Base-by-base conservation (phyloP, 805 yeast species). In the Yarrowia sp. region DNA sequence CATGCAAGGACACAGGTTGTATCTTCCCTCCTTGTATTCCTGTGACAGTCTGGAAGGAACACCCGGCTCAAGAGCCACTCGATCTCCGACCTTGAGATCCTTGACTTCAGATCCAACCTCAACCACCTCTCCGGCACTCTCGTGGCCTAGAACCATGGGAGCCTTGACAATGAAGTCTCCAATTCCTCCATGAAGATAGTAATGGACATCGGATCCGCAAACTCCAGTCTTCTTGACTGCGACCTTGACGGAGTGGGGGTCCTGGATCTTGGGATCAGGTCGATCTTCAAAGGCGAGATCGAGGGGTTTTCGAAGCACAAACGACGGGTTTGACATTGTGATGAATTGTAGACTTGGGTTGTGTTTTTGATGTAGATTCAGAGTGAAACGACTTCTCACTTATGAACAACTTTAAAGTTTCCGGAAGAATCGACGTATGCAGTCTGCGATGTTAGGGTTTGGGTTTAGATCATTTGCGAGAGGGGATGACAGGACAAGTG, bases 141-240 rank as follows among this genome's bases (percentile, higher is more conserved):
- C 97, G 75, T 92, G 97, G 53, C 97, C 97, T 71, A 91, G 79
- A 43, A 91, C 92, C 94, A 91, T 89, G 53, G 96, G 97, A 33
- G 81, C 79, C 71, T 83, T 84, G 69, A 92, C 88, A 9, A 87
- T 85, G 73, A 90, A 91, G 9, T 86, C 83, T 30, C 97, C 97
- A 74, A 91, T 89, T 67, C 82, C 83, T 3, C 97, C 97, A 71
- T 89, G 89, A 38, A 86, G 84, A 73, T 86, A 91, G 80, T 88
- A 92, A 76, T 91, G 96, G 70, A 91, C 88, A 75, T 91, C 96
- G 1, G 92, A 87, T 3, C 97, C 97, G 77, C 97, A 92, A 69
- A 92, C 87, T 38, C 97, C 97, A 0, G 97, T 91, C 73, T 88
- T 86, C 77, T 88, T 90, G 72, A 91, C 87, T 64, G 86, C 87